Percentiles rank a stretch among this genome's conserved stretches.
These are phyloP conservation scores for Tolypocladium guangdongense DNA, from an alignment of 2,329 filamentous ascomycete species.

Conservation along the genomic window DNA sequence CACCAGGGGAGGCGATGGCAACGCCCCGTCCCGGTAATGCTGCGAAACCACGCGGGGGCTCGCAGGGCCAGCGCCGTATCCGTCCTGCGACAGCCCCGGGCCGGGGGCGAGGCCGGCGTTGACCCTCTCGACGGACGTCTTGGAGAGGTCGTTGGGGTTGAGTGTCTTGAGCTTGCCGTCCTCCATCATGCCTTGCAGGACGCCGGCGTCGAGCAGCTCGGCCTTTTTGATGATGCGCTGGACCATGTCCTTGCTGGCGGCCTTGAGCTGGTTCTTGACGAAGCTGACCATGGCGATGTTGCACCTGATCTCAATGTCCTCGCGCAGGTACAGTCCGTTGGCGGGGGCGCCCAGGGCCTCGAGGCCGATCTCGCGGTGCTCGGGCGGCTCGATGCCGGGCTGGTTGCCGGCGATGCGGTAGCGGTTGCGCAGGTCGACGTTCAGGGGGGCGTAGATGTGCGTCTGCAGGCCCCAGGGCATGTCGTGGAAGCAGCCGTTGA, in stretches of 20 bases:
- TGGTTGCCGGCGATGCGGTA: conserved; percentile 61
- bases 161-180: conserved; percentile 51
- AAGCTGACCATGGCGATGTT: conserved; percentile 55
- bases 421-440: conserved; percentile 55
- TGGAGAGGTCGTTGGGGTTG: conserved; percentile 40
- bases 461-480: conserved; percentile 63
- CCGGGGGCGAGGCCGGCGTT: background rate
- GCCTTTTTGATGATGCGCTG: conserved; percentile 60
- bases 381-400: conserved; percentile 50
- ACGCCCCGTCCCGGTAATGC: background rate
- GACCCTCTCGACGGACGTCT: conserved; percentile 6
- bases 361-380: conserved; percentile 50
- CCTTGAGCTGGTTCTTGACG: conserved; percentile 56
- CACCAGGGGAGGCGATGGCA: background rate
- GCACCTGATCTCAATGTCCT: conserved; percentile 61
- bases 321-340: conserved; percentile 56
- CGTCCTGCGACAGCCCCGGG: background rate
- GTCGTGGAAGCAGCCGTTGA: conserved; percentile 63
- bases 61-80: background rate
- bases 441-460: conserved; percentile 59
- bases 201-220: conserved; percentile 54
- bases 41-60: background rate
- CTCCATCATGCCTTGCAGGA: conserved; percentile 57
- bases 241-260: conserved; percentile 57
- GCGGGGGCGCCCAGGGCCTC: conserved; percentile 46